These are phyloP conservation scores for Fraxinus velutina DNA, from an alignment of 305 asterid species.

Conservation along the genomic window DNA sequence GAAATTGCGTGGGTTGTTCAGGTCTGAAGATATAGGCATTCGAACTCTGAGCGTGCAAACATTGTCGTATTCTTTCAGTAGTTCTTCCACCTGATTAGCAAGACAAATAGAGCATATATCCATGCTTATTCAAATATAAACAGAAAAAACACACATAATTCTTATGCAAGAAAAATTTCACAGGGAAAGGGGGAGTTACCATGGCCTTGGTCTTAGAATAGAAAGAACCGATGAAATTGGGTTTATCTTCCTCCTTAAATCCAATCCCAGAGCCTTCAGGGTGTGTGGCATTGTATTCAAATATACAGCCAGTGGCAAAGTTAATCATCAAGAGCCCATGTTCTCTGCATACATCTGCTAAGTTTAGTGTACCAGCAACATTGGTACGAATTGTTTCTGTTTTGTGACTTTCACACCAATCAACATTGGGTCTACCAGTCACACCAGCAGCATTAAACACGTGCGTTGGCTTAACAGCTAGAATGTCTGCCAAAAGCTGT, in stretches of 20 bases:
- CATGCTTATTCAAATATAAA: neutral
- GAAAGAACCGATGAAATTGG: slow-evolving; percentile 79
- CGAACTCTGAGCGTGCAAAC: slow-evolving; percentile 89
- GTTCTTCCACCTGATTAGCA: slow-evolving; percentile 71
- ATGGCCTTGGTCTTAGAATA: slow-evolving; percentile 95
- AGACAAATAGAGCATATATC: neutral
- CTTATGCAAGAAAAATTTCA: neutral
- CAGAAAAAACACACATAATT: neutral
- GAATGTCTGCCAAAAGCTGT: slow-evolving; percentile 54
- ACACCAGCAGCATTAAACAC: slow-evolving; percentile 91
- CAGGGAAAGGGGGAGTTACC: slow-evolving; percentile 37
- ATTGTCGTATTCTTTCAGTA: slow-evolving; percentile 74
- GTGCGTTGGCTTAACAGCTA: slow-evolving; percentile 70
- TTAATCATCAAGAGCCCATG: slow-evolving; percentile 61
- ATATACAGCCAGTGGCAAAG: slow-evolving; percentile 87
- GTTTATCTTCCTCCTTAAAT: slow-evolving; percentile 76
- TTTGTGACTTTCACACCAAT: slow-evolving; percentile 87
- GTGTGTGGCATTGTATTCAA: slow-evolving; percentile 68
- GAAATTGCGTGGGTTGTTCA: slow-evolving; percentile 83
- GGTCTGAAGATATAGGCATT: slow-evolving; percentile 88
- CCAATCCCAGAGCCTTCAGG: slow-evolving; percentile 87
- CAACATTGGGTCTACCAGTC: slow-evolving; percentile 91
- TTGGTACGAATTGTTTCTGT: slow-evolving; percentile 76
- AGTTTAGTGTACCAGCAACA: slow-evolving; percentile 74
- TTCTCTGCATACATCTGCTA: slow-evolving; percentile 83